Evolutionary conservation across 2,329 filamentous ascomycete species (phyloP).

Genomic region (Bisporella sp.): DNA sequence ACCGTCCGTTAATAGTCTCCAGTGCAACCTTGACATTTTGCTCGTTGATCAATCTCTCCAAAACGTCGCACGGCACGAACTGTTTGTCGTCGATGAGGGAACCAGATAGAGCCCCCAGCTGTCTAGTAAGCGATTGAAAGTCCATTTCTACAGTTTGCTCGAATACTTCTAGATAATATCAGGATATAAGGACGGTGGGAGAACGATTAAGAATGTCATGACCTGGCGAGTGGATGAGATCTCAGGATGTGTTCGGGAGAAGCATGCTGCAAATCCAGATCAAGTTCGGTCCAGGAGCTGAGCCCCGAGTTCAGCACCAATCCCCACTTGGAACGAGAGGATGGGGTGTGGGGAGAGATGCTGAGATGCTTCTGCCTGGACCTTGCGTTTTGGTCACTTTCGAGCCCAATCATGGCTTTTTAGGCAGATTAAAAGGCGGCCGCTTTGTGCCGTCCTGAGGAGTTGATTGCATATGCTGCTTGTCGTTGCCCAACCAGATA

Average conservation of each 20-base stretch:
- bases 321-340: too few relatives aligned
- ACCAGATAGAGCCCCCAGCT: not conserved
- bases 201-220: not conserved
- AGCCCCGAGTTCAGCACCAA: too few relatives aligned
- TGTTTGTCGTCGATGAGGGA: not conserved
- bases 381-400: not conserved
- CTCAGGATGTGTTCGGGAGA: not conserved
- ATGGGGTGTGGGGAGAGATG: too few relatives aligned
- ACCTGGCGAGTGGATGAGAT: not conserved
- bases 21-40: not conserved
- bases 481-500: not conserved
- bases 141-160: not conserved
- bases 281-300: too few relatives aligned
- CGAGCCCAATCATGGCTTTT: not conserved
- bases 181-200: not conserved
- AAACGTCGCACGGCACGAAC: constrained; percentile 1
- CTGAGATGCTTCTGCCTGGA: not conserved
- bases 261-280: not conserved
- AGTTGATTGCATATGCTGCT: constrained; percentile 2
- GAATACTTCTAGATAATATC: not conserved
- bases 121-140: not conserved
- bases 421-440: not conserved
- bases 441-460: too few relatives aligned
- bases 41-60: not conserved
- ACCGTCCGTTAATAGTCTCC: not conserved